Evolutionary conservation across 176 grass and related monocot species (phyloP).

Genomic region (Rhynchospora pubera): DNA sequence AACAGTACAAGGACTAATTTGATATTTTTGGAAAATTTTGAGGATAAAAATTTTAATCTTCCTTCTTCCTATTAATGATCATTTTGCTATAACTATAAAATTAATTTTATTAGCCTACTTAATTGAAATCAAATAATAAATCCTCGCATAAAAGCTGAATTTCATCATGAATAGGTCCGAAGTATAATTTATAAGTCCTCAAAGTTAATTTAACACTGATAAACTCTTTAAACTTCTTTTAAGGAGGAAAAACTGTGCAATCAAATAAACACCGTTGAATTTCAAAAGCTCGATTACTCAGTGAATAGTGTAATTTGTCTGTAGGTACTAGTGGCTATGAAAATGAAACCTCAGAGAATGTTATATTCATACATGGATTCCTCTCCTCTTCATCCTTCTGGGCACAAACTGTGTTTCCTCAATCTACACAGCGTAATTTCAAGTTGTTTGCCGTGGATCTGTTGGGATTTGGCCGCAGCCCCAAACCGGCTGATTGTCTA

Average conservation of each 20-base stretch:
- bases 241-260: not conserved
- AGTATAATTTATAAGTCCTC: not conserved
- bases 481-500: conserved; percentile 45
- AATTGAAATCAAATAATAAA: not conserved
- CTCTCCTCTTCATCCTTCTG: conserved; percentile 77
- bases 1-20: too few relatives aligned
- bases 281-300: not conserved
- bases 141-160: not conserved
- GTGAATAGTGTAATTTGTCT: not conserved
- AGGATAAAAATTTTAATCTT: too few relatives aligned
- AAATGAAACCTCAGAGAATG: conserved; percentile 5
- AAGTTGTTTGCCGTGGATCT: conserved; percentile 43
- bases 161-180: not conserved
- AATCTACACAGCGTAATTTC: not conserved
- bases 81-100: not conserved
- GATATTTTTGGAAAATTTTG: too few relatives aligned
- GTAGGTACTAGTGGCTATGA: not conserved
- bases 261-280: not conserved
- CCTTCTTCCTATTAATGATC: not conserved
- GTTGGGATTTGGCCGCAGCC: conserved; percentile 63
- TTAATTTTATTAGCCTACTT: too few relatives aligned
- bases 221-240: not conserved
- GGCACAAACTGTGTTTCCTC: conserved; percentile 57
- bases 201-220: not conserved
- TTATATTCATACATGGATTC: conserved; percentile 84